These are phyloP conservation scores for Diutina scorzettiae DNA, from an alignment of 1,139 yeast species.

Conservation along the genomic window DNA sequence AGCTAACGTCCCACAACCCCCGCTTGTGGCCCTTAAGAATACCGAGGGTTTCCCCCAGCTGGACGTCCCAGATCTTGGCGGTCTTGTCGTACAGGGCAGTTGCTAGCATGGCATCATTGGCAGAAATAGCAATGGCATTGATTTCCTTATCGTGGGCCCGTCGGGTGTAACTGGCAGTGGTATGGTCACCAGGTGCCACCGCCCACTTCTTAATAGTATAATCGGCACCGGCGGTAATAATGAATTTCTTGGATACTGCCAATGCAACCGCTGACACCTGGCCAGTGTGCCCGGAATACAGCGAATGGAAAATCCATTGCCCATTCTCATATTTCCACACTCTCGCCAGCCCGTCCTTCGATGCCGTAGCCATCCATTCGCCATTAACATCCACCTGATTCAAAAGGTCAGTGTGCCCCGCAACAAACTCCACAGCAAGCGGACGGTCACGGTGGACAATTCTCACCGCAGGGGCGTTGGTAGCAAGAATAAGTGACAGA, in stretches of 20 bases:
- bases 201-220: slow-evolving; percentile 86
- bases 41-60: slow-evolving; percentile 75
- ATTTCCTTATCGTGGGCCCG: slow-evolving; percentile 96
- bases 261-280: slow-evolving; percentile 71
- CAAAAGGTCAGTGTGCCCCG: slow-evolving; percentile 79
- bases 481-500: slow-evolving; percentile 60
- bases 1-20: slow-evolving; percentile 87
- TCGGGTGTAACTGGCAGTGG: slow-evolving; percentile 70
- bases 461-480: slow-evolving; percentile 88
- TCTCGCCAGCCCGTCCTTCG: slow-evolving; percentile 81
- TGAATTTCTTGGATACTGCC: slow-evolving; percentile 16
- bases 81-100: slow-evolving; percentile 94
- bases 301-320: slow-evolving; percentile 41
- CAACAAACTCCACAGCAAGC: slow-evolving; percentile 50
- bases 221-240: slow-evolving; percentile 82
- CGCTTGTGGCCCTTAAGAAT: slow-evolving; percentile 82
- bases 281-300: slow-evolving; percentile 77
- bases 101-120: slow-evolving; percentile 79
- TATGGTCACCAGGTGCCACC: slow-evolving; percentile 39
- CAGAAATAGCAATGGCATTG: slow-evolving; percentile 76
- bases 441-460: slow-evolving; percentile 48
- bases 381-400: slow-evolving; percentile 83
- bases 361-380: slow-evolving; percentile 79
- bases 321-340: slow-evolving; percentile 52
- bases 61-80: slow-evolving; percentile 79